These are phyloP conservation scores for Omphalotus guepiniiformis DNA, from an alignment of 768 basidiomycete genomes.

Conservation along the genomic window DNA sequence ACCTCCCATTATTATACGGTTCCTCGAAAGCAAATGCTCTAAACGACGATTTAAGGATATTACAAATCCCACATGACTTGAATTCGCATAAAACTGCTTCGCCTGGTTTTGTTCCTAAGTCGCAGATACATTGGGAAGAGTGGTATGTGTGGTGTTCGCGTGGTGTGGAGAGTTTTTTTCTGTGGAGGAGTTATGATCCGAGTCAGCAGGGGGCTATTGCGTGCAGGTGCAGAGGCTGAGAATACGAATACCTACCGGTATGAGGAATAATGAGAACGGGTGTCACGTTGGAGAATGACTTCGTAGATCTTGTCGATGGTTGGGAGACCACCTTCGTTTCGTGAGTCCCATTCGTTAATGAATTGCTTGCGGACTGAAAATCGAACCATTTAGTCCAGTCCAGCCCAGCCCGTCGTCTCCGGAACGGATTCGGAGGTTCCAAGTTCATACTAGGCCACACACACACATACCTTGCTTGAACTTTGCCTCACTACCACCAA, in stretches of 20 bases:
- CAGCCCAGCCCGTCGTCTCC: not conserved
- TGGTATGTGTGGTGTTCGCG: conserved; percentile 26
- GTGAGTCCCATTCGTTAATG: conserved; percentile 2
- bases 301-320: conserved; percentile 7
- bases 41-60: conserved; percentile 31
- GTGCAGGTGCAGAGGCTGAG: not conserved
- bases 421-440: no score
- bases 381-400: no score
- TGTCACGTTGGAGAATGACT: conserved; percentile 21
- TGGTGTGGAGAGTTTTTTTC: not conserved
- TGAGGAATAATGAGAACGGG: conserved; percentile 20
- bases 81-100: conserved; percentile 26
- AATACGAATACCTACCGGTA: conserved; percentile 5
- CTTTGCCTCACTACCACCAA: not conserved
- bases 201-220: not conserved
- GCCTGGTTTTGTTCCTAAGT: conserved; percentile 35
- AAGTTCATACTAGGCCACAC: not conserved
- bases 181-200: conserved; percentile 19
- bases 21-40: conserved; percentile 31
- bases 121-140: conserved; percentile 36
- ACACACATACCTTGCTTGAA: not conserved
- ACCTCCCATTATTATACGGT: conserved; percentile 31
- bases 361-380: conserved; percentile 2
- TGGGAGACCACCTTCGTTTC: conserved; percentile 1
- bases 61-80: conserved; percentile 36